A percentile compares a stretch with the other conserved stretches of the same genome.
phyloP scores from a whole-genome alignment of 768 basidiomycete genomes.

The Sarcodon aspratus region DNA sequence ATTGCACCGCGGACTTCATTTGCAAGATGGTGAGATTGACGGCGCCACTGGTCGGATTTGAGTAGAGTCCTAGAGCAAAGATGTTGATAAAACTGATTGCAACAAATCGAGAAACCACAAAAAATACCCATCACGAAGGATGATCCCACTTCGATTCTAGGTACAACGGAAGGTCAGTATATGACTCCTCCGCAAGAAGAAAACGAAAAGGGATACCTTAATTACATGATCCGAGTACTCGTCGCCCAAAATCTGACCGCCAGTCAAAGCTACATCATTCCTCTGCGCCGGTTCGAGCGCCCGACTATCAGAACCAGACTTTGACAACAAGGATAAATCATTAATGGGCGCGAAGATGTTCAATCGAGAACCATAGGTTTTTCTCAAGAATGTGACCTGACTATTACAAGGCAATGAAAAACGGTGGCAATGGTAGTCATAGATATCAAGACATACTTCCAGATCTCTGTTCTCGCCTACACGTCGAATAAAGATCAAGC shows the following conservation, averaged over 20 bases:
- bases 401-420: conserved; percentile 22
- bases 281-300: conserved; percentile 55
- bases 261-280: conserved; percentile 63
- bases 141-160: conserved; percentile 87
- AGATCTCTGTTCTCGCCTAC: conserved; percentile 69
- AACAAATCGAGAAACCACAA: conserved; percentile 1
- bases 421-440: not conserved
- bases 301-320: conserved; percentile 44
- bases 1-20: conserved; percentile 82
- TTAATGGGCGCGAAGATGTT: conserved; percentile 89
- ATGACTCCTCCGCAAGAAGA: not conserved
- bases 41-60: conserved; percentile 89
- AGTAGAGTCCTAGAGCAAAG: conserved; percentile 50
- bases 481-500: not conserved
- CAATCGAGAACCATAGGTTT: conserved; percentile 67
- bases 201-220: conserved; percentile 36
- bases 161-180: not conserved
- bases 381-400: conserved; percentile 79
- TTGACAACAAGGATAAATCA: conserved; percentile 77
- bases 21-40: conserved; percentile 54
- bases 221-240: conserved; percentile 95
- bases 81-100: not conserved
- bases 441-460: conserved; percentile 52
- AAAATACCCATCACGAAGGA: conserved; percentile 75
- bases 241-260: conserved; percentile 83